Evolutionary conservation across 2,329 filamentous ascomycete species (phyloP), one percentile per base, ranked within the genome.

Genomic region (Colletotrichum cereale): DNA sequence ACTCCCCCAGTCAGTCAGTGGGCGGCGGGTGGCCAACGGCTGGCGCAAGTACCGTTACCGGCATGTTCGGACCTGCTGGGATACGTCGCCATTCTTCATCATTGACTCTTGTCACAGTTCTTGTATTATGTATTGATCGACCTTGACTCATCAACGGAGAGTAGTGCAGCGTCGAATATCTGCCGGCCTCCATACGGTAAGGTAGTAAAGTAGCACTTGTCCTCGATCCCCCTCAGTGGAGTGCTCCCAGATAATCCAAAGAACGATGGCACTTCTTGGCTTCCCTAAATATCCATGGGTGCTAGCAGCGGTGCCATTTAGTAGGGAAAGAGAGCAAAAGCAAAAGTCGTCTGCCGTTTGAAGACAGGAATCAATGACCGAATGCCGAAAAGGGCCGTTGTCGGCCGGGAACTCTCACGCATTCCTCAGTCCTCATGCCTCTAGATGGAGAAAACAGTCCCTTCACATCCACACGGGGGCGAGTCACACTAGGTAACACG

Each of bases 361-460:
- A 40, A 36, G 14, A 26, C 36, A 21, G 16, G 31, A 36, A 21
- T 36, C 50, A 36, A 60, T 72, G 69, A 16, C 69, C 69, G 69
- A 72, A 72, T 69, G 53, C 69, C 69, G 66, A 72, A 72, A 63
- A 72, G 48, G 34, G 52, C 69, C 53, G 69, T 69, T 60, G 53
- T 64, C 69, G 58, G 69, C 56, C 65, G 38, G 16, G 16, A n/a
- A 62, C 16, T 24, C 31, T 62, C 42, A 62, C 31, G 50, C 57
- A 40, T 36, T 61, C 24, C 40, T 40, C 21, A 24, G 34, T n/a
- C 31, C 52, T 21, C 52, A 55, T 31, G 29, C 26, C 31, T 42
- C 34, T 38, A 11, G 11, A 56, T 56, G n/a, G 53, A 38, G 53
- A 26, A 55, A 55, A 56, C 34, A 16, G 12, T 21, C 31, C 31